Evolutionary conservation across 2,329 filamentous ascomycete genomes (phyloP).

Genomic region (Acrocalymma vagum): DNA sequence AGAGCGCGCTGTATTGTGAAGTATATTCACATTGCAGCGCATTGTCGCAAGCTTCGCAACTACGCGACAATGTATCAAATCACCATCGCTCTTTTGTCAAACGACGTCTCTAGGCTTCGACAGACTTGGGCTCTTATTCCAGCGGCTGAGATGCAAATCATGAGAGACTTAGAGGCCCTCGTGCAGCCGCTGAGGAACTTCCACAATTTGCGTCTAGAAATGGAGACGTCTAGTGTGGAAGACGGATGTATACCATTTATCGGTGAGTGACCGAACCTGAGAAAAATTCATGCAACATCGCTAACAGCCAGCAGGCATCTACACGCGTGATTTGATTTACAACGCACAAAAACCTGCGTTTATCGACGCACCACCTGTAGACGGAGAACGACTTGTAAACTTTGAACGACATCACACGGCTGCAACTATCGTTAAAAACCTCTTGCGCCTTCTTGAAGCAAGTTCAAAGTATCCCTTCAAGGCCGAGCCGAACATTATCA

Average conservation of each 20-base stretch:
- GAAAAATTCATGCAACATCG: background rate
- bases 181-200: conserved; percentile 83
- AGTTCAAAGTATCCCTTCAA: conserved; percentile 78
- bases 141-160: conserved; percentile 68
- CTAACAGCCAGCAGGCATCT: conserved; percentile 60
- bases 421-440: conserved; percentile 79
- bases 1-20: conserved; percentile 81
- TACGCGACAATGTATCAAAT: conserved; percentile 87
- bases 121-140: conserved; percentile 78
- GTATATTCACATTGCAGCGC: conserved; percentile 80
- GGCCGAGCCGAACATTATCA: conserved; percentile 78
- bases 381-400: conserved; percentile 74
- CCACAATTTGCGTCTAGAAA: conserved; percentile 77
- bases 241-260: conserved; percentile 85
- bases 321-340: conserved; percentile 84
- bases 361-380: conserved; percentile 69
- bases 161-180: conserved; percentile 74
- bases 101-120: conserved; percentile 72
- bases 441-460: conserved; percentile 80
- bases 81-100: conserved; percentile 77
- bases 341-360: conserved; percentile 81
- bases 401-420: conserved; percentile 83
- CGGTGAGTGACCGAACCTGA: conserved; percentile 58
- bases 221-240: conserved; percentile 74
- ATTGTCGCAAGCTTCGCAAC: conserved; percentile 79